Base-by-base conservation (phyloP, 179 eudicot species). In the Heliamphora pulchella region DNA sequence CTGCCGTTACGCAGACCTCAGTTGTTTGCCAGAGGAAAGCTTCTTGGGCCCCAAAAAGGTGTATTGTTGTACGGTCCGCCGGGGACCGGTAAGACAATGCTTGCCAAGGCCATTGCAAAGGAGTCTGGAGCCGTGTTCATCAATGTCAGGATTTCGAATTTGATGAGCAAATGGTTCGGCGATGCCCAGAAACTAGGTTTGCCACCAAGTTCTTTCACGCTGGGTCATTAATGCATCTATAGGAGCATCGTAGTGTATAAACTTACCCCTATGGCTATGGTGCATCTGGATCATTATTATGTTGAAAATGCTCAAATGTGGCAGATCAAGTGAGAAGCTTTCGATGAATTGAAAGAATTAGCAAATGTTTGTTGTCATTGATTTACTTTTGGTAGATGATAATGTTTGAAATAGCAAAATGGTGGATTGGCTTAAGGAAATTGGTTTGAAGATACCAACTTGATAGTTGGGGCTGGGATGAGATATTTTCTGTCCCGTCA, bases 101-200 rank as follows among this genome's bases (percentile, higher is more conserved):
- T 83, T 51, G 85, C 92, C 44, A 91, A 91, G 81, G 94, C 92
- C 76, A 89, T 91, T 76, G 94, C 92, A 14, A 91, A 85, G 74
- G 93, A 90, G 82, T 82, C 81, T 71, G 78, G 75, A 50, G 81
- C 84, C 64, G 81, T 78, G n/a, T 83, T 83, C 70, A 79, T 83
- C 8, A 80, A 80, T 39, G 77, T 80, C 0, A 80, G 65, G 78
- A 51, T 83, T 22, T 78, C 82, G 3, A 83, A 80, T 75, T 51
- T 83, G 84, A 91, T 88, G 90, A 89, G 92, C 83, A 89, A 91
- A 78, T 91, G 94, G 94, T 91, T 89, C 76, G 94, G 94, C 14
- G 94, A 90, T 81, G 94, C 92, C 6, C 92, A 90, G 65, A 90
- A 90, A 78, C 90, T 89, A 53, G 94, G 93, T 47, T 47, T 17